Base-by-base conservation (phyloP, 2,329 filamentous ascomycete genomes). In the Pseudogymnoascus sp. region DNA sequence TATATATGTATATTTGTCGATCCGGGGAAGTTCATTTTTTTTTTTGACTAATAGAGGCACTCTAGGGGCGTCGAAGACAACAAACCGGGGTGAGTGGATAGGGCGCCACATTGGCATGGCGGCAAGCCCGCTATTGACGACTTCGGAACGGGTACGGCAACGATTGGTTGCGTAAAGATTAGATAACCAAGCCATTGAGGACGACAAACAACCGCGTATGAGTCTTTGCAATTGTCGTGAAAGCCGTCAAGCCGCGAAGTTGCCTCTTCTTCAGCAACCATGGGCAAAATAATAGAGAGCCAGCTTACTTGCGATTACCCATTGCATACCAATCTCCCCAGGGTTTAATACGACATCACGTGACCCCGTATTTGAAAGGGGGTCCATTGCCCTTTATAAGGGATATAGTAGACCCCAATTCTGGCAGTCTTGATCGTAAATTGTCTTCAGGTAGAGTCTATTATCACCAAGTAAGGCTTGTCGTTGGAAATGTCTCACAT, bases 401-500 rank as follows among this genome's bases (percentile, higher is more conserved):
- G 28, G 28, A 50, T 53, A 53, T 11, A 15, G 33, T 33, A 33
- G 28, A 14, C 28, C 28, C 8, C 11, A 35, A 33, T 35, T 53
- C 47, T 53, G 43, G 15, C n/a, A 53, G n/a, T 53, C 9, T 33
- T 33, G 47, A 35, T n/a, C 9, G 18, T 3, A 7, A 35, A 30
- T 2, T 11, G 25, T 6, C 43, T 15, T 50, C 22, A 30, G 11
- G 5, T 53, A 18, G 15, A 35, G 47, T 6, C 14, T 53, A 53
- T 53, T 53, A 53, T 53, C 28, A 53, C 6, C 4, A 35, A 33
- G 2, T 18, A 20, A 53, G 25, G 47, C 28, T 33, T 35, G 47
- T 53, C 47, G 47, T 53, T 53, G 47, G 15, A 33, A 35, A 53
- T 53, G 47, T 53, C 15, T 53, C 47, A 53, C 47, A 53, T 9